Base-by-base conservation (phyloP, 2,329 filamentous ascomycete species). In the Trichophyton rubrum region DNA sequence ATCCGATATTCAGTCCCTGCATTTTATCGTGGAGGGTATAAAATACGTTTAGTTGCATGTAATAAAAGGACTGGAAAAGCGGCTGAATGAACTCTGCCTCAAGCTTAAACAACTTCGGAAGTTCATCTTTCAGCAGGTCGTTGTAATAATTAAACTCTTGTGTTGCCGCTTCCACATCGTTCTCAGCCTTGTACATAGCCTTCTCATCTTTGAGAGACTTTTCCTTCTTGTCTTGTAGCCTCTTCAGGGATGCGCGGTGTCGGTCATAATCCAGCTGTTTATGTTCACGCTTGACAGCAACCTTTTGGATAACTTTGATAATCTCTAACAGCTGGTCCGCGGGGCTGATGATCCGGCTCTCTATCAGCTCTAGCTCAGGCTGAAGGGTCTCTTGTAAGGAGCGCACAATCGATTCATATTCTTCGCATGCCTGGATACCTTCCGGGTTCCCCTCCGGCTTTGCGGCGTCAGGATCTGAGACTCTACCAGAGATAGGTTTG, bases 21-120 rank as follows among this genome's bases (percentile, higher is more conserved):
- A 99, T 99, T 76, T 87, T 90, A 75, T 97, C 92, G 73, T 99
- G 93, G 59, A 99, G 80, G 0, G 93, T 99, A 76, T 99, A 99
- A 74, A 97, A 99, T 66, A 99, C 89, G 74, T 99, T 99, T 66
- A 99, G 83, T 75, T 99, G 93, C 93, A 99, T 99, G 79, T 97
- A 99, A 77, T 99, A 99, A 78, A 99, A 99, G 8, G 89, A 95
- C 73, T 97, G 93, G 80, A 99, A 99, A 6, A 99, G 83, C 2
- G 93, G 93, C 67, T 89, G 86, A 73, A 99, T 99, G 73, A 99
- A 97, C 73, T 97, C 88, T 65, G 86, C 84, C 74, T 99, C 93
- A 17, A 99, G 83, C 6, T 78, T 74, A 74, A 99, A 99, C 9
- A 99, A 82, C 74, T 90, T 90, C 30, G 93, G 93, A 64, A 99